Conservation (phyloP, 2,329 filamentous ascomycete genomes). For the Graphiopsis chlorocephala region DNA sequence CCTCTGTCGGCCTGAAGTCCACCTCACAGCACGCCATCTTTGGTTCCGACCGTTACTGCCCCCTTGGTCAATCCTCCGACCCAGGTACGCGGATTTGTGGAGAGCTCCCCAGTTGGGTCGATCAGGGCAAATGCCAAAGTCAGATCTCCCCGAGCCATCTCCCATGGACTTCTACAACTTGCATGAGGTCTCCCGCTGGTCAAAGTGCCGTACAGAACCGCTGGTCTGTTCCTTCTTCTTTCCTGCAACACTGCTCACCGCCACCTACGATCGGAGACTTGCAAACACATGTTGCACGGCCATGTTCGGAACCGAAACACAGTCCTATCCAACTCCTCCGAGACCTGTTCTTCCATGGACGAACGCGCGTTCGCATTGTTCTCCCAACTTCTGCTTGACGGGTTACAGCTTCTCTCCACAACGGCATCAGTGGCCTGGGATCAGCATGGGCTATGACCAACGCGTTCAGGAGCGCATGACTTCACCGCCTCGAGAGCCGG, state of each 20-base stretch:
- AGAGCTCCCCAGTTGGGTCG: background rate
- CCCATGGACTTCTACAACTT: background rate
- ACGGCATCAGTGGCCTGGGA: background rate
- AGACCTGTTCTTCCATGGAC: background rate
- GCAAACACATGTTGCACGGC: background rate
- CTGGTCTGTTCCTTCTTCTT: background rate
- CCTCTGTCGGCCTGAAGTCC: background rate
- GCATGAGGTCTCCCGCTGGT: conserved; percentile 1
- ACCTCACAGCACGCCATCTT: background rate
- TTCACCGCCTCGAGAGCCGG: background rate
- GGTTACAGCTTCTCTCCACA: background rate
- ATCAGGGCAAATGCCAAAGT: background rate
- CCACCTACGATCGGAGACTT: background rate
- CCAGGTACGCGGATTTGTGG: background rate
- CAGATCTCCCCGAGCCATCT: background rate
- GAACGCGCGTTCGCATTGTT: background rate
- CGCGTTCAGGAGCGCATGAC: background rate
- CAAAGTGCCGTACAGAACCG: background rate
- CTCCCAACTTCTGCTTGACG: background rate
- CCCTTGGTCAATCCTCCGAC: background rate
- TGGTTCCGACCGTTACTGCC: background rate
- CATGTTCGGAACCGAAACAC: background rate
- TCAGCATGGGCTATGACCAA: background rate
- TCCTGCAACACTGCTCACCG: background rate
- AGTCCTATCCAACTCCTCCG: background rate